Conservation (phyloP, 805 yeast genomes). For the Wickerhamomyces alni region DNA sequence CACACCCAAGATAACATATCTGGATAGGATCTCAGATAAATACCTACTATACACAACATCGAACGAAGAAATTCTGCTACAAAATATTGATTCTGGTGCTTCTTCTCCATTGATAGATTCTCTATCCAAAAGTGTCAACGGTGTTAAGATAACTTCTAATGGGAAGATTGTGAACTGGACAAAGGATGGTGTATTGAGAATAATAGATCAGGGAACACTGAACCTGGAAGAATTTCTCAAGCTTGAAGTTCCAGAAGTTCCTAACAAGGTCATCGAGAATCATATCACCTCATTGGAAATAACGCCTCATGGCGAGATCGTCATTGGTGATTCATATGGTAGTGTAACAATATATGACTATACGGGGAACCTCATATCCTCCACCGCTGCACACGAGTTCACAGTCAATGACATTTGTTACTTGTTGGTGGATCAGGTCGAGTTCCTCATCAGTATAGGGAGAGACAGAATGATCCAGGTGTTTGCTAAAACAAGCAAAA, state of each 20-base stretch:
- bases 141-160: conserved; percentile 30
- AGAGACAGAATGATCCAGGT: conserved; percentile 62
- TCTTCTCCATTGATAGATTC: conserved; percentile 28
- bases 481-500: conserved; percentile 23
- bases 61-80: conserved; percentile 31
- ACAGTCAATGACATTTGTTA: conserved; percentile 39
- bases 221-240: conserved; percentile 6
- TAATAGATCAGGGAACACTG: conserved; percentile 16
- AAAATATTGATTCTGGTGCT: conserved; percentile 12
- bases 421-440: conserved; percentile 24
- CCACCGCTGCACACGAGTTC: conserved; percentile 45
- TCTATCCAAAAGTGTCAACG: conserved; percentile 32
- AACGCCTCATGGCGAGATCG: conserved; percentile 21
- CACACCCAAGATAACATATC: conserved; percentile 13
- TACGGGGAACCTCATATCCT: conserved; percentile 17
- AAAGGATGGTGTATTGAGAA: conserved; percentile 33
- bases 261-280: conserved; percentile 32
- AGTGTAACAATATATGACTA: conserved; percentile 23
- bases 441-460: conserved; percentile 41
- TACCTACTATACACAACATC: conserved; percentile 29
- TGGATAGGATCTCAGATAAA: conserved; percentile 21
- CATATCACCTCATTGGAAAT: conserved; percentile 36
- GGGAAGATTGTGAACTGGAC: conserved; percentile 36
- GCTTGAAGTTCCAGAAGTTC: conserved; percentile 18
- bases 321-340: conserved; percentile 48